Base-by-base conservation (phyloP, 2,329 filamentous ascomycete species). In the Blastomyces silverae region DNA sequence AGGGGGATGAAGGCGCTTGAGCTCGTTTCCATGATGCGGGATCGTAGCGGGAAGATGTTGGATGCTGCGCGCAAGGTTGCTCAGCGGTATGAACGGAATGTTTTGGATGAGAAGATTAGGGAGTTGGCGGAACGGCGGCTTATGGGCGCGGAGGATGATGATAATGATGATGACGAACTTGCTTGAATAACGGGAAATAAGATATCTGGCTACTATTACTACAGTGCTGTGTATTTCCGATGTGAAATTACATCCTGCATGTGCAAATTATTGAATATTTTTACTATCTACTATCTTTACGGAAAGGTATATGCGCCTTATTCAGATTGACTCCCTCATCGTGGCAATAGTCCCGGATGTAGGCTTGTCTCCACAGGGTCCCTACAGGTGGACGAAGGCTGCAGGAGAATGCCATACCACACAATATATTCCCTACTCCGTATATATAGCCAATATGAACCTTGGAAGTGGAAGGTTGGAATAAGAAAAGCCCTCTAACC, bases 1-100 rank as follows among this genome's bases (percentile, higher is more conserved):
- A 84, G 89, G 39, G 93, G 92, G 6, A 97, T 97, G 91, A 91
- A 93, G 70, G 93, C 93, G 0, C 80, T 99, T 46, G 95, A 99
- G 78, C 84, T 97, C 71, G 94, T 96, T 39, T 83, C 85, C 67
- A 81, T 99, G 72, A 90, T 99, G 87, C 85, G 84, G 56, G 92
- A 97, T 78, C 83, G 86, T 57, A 89, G 86, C 66, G 93, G 93
- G 22, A 88, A 89, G 75, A 97, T 97, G 90, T 78, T 96, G 65
- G 92, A 97, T 75, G 90, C 93, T 4, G 94, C 94, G 1, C 86
- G 87, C 64, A 96, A 95, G 82, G 86, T 99, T 61, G 94, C 94
- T 10, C 86, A 89, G 73, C 83, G 93, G 70, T 99, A 95, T 79
- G 90, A 90, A 11, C 82, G 90, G 66, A 83, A 84, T 52, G 84